These are phyloP conservation scores for Rhizophora mangle DNA, from an alignment of 345 rosid genomes.

Conservation along the genomic window DNA sequence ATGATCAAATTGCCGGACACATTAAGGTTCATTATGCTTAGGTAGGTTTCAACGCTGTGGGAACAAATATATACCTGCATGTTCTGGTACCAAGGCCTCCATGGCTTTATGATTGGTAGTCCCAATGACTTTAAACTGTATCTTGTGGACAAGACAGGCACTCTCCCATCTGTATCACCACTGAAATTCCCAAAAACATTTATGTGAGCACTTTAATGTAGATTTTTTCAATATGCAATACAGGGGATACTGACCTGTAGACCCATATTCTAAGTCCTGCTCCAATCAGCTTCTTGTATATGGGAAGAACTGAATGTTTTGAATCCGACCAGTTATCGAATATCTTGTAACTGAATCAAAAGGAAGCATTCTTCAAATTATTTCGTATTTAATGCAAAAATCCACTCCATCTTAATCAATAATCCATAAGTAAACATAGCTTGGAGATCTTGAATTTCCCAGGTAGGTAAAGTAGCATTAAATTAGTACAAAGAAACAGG, in stretches of 20 bases:
- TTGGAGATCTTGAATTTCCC: no score
- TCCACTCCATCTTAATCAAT: background rate
- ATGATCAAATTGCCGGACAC: no score
- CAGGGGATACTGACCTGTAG: constrained; percentile 55
- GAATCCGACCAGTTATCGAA: constrained; percentile 53
- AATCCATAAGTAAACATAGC: no score
- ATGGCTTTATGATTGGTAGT: constrained; percentile 53
- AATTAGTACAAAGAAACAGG: background rate
- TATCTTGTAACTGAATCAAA: constrained; percentile 44
- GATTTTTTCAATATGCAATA: background rate
- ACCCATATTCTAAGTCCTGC: constrained; percentile 84
- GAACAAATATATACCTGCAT: constrained; percentile 48
- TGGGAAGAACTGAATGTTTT: constrained; percentile 66
- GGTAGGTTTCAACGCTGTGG: no score
- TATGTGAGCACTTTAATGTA: background rate
- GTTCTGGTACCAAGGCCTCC: constrained; percentile 89
- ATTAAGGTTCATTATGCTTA: no score
- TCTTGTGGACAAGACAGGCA: constrained; percentile 81
- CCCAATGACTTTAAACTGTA: constrained; percentile 62
- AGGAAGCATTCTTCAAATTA: background rate
- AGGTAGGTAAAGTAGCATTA: background rate
- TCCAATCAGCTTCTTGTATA: constrained; percentile 70
- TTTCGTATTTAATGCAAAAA: background rate
- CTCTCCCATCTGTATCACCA: constrained; percentile 98
- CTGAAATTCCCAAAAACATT: constrained; percentile 32